These are phyloP conservation scores for Marasmius tenuissimus DNA, from an alignment of 1,284 basidiomycete species.

Conservation along the genomic window DNA sequence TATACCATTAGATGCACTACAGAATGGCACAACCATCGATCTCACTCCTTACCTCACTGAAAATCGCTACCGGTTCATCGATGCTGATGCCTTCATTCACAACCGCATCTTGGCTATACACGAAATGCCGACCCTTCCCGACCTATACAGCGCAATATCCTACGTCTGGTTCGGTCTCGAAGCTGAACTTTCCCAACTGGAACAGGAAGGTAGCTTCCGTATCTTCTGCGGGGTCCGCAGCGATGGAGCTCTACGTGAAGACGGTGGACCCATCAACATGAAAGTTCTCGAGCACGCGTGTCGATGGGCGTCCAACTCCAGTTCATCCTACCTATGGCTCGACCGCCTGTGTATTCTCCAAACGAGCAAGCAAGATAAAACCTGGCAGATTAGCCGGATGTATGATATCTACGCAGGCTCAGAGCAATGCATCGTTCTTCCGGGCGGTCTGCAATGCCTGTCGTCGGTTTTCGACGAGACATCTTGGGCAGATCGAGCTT, in stretches of 20 bases:
- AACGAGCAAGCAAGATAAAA: conserved; percentile 5
- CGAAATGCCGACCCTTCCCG: background rate
- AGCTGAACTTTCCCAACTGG: background rate
- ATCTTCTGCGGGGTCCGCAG: conserved; percentile 1
- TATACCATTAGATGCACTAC: too few relatives aligned
- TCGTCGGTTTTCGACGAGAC: conserved; percentile 1
- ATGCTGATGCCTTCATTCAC: background rate
- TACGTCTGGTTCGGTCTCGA: conserved; percentile 4
- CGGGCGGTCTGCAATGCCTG: conserved; percentile 9
- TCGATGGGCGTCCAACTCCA: background rate
- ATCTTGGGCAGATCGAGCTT: conserved; percentile 8
- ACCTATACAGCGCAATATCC: conserved; percentile 1
- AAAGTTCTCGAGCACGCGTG: conserved; percentile 1
- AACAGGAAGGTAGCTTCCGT: background rate
- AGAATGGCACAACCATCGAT: too few relatives aligned
- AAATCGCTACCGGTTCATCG: background rate
- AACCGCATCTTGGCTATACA: background rate
- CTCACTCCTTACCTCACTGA: background rate
- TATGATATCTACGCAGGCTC: conserved; percentile 7
- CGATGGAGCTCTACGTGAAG: too few relatives aligned
- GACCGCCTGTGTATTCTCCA: conserved; percentile 12
- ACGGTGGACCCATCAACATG: conserved; percentile 5
- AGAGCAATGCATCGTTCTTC: conserved; percentile 4
- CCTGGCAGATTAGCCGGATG: conserved; percentile 12
- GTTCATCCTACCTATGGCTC: conserved; percentile 9